These are phyloP conservation scores for Crithidia sp. DNA, from an alignment of 208 protist genomes.

Conservation along the genomic window DNA sequence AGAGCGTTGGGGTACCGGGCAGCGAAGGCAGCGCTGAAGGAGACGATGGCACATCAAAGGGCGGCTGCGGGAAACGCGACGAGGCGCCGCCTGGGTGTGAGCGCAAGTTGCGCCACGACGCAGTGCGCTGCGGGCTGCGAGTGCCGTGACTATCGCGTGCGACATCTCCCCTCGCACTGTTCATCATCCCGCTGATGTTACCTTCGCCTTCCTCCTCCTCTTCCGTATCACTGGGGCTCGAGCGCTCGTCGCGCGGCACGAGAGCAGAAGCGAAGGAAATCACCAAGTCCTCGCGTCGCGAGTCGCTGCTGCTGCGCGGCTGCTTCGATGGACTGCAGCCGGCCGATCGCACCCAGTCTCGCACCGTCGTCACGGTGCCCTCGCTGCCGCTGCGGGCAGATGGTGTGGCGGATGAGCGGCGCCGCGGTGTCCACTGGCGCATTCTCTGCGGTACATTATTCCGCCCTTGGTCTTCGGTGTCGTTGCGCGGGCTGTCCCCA, in stretches of 20 bases:
- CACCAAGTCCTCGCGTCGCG: slow-evolving; percentile 47
- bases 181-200: not conserved
- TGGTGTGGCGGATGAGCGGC: not conserved
- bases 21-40: not conserved
- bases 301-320: slow-evolving; percentile 44
- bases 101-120: slow-evolving; percentile 29
- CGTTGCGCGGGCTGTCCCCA: not conserved
- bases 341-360: slow-evolving; percentile 36
- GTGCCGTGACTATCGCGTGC: not conserved
- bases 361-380: slow-evolving; percentile 22
- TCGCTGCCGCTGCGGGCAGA: not conserved
- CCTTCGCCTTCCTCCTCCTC: slow-evolving; percentile 10
- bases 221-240: not conserved
- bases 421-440: slow-evolving; percentile 30
- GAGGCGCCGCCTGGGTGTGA: slow-evolving; percentile 23
- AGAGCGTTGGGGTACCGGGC: slow-evolving; percentile 3
- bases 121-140: slow-evolving; percentile 15
- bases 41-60: not conserved
- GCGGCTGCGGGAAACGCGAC: not conserved
- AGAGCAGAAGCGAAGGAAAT: slow-evolving; percentile 28
- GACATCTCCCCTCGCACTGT: not conserved
- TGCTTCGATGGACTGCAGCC: slow-evolving; percentile 39
- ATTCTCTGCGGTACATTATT: not conserved
- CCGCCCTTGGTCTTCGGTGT: not conserved
- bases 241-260: slow-evolving; percentile 17